These are phyloP conservation scores for Cyberlindnera subsufficiens DNA, from an alignment of 805 yeast species.

Conservation along the genomic window DNA sequence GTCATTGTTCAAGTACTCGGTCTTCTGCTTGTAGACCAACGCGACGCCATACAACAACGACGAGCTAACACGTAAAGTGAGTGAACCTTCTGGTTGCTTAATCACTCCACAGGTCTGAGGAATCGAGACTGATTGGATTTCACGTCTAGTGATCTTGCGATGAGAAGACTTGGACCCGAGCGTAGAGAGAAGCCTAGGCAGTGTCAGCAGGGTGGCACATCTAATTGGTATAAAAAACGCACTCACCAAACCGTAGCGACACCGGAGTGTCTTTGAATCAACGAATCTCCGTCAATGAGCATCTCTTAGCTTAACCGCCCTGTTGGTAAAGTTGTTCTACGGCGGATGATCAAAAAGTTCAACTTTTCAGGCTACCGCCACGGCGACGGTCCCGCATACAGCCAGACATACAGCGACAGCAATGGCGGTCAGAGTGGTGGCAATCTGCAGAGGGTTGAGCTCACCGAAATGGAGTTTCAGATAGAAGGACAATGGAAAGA, in stretches of 20 bases:
- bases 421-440: conserved; percentile 8
- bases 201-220: not conserved
- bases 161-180: conserved; percentile 30
- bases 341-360: not conserved
- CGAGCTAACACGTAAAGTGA: conserved; percentile 30
- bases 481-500: conserved; percentile 65
- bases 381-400: conserved; percentile 21
- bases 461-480: conserved; percentile 38
- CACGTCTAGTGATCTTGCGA: conserved; percentile 26
- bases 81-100: conserved; percentile 14
- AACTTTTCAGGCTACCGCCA: conserved; percentile 11
- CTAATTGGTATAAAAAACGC: not conserved
- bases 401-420: conserved; percentile 11
- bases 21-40: conserved; percentile 41
- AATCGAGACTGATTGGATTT: conserved; percentile 33
- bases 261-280: conserved; percentile 20
- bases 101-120: conserved; percentile 35
- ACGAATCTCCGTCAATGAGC: conserved; percentile 16
- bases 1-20: conserved; percentile 34
- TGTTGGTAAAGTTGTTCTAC: not conserved
- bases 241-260: conserved; percentile 27
- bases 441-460: conserved; percentile 25
- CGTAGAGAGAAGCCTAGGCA: conserved; percentile 31
- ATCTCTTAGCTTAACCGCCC: conserved; percentile 1
- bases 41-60: conserved; percentile 41